phyloP scores from a whole-genome alignment of 2,329 filamentous ascomycete genomes.

The Penicillium capsulatum region DNA sequence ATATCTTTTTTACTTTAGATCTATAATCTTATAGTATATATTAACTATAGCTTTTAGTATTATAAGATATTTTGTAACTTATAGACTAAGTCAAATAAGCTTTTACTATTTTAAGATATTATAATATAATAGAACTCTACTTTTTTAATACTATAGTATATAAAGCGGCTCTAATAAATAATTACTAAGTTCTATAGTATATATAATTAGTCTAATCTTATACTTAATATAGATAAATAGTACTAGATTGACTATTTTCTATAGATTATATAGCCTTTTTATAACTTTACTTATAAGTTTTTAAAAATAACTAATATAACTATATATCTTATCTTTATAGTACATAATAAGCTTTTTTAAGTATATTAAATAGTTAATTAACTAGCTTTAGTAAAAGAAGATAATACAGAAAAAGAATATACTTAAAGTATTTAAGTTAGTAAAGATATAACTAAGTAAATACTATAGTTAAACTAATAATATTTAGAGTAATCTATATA shows the following conservation, averaged over 20 bases:
- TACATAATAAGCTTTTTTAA: neutral
- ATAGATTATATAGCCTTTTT: no score
- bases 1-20: neutral
- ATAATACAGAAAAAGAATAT: neutral
- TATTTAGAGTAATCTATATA: neutral
- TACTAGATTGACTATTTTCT: no score
- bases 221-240: neutral
- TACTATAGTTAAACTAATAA: neutral
- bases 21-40: neutral
- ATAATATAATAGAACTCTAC: no score
- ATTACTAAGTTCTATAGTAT: no score
- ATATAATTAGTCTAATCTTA: neutral
- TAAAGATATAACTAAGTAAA: neutral
- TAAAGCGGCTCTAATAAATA: no score
- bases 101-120: neutral
- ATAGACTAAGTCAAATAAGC: neutral
- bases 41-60: neutral
- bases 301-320: neutral
- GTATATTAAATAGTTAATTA: neutral
- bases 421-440: neutral
- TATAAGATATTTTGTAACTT: neutral
- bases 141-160: no score
- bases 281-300: conserved; percentile 1
- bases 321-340: neutral
- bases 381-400: neutral